Evolutionary conservation across 441 rosid species (phyloP), one percentile per base, ranked within the genome.

Genomic region (Arabidopsis lyrata): DNA sequence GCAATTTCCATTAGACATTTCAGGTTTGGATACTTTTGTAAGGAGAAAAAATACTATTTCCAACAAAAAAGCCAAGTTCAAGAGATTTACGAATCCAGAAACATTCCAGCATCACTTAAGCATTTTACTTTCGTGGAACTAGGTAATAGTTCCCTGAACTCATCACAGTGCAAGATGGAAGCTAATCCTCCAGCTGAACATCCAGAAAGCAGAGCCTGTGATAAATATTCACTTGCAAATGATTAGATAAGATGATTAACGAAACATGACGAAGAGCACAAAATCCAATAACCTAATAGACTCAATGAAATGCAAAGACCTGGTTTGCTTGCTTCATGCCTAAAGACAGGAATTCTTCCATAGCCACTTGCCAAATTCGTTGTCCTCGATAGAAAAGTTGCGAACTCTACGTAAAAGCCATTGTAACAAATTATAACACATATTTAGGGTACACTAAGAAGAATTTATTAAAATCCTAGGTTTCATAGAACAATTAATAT

Each of bases 321-420:
- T 84, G 90, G 5, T 81, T 57, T 22, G 87, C 85, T 32, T 77
- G 31, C 22, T 61, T 67, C 90, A 84, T 82, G 58, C 87, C 90
- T 56, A 73, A 71, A 24, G 77, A 71, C 80, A 78, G 41, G 45
- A 84, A 70, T 66, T 81, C 78, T 68, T 86, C 81, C 83, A 84
- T 81, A 47, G 86, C 86, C 8, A 71, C 86, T 64, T 69, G 64
- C 90, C 87, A 86, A 9, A 84, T 86, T 34, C 84, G 74, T 45
- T 86, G 77, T 65, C 90, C 86, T 71, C 75, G 22, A 50, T 68
- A 78, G 68, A 52, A 73, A 48, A 74, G 60, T 50, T 74, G 63
- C 0, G 58, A 69, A 45, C 35, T 35, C 75, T 69, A 60, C 8
- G 74, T 6, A 55, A 44, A 69, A 61, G 38, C 34, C 55, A 14